Evolutionary conservation across 495 filamentous ascomycete genomes (phyloP).

Genomic region (Polyplosphaeria fusca): DNA sequence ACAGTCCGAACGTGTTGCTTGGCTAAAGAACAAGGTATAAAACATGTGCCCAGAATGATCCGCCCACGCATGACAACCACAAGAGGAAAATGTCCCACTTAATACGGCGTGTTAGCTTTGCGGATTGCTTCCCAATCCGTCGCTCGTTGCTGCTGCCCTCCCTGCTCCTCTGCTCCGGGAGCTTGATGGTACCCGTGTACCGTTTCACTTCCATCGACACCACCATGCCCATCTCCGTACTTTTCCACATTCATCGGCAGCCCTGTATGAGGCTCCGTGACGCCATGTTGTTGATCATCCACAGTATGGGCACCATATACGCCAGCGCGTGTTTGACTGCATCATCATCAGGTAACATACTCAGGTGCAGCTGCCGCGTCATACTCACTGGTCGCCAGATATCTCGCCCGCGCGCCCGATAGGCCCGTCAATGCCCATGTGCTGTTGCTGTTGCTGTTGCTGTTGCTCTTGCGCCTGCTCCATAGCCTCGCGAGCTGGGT

Average conservation of each 20-base stretch:
- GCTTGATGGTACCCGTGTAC: slow-evolving; percentile 19
- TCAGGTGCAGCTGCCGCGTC: neutral
- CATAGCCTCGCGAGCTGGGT: slow-evolving; percentile 23
- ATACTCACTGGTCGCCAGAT: slow-evolving; percentile 26
- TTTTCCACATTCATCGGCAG: slow-evolving; percentile 38
- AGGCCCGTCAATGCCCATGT: slow-evolving; percentile 23
- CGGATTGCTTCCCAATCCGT: slow-evolving; percentile 33
- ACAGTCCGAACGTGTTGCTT: too few relatives aligned
- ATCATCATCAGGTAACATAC: neutral
- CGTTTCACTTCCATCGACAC: slow-evolving; percentile 29
- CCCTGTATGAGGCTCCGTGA: slow-evolving; percentile 36
- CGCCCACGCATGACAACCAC: too few relatives aligned
- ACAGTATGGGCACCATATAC: slow-evolving; percentile 15
- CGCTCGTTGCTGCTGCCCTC: neutral
- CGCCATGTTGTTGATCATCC: slow-evolving; percentile 13
- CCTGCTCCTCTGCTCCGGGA: neutral
- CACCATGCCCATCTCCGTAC: slow-evolving; percentile 34
- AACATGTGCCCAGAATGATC: too few relatives aligned
- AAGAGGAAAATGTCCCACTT: neutral
- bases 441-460: neutral
- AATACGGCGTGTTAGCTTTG: slow-evolving; percentile 36
- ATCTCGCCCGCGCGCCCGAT: slow-evolving; percentile 12
- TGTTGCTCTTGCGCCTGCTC: slow-evolving; percentile 3
- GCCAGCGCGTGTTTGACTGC: slow-evolving; percentile 1
- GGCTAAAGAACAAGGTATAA: too few relatives aligned